Conservation (phyloP, 2,329 filamentous ascomycete species). For the Cryphonectria radicalis region DNA sequence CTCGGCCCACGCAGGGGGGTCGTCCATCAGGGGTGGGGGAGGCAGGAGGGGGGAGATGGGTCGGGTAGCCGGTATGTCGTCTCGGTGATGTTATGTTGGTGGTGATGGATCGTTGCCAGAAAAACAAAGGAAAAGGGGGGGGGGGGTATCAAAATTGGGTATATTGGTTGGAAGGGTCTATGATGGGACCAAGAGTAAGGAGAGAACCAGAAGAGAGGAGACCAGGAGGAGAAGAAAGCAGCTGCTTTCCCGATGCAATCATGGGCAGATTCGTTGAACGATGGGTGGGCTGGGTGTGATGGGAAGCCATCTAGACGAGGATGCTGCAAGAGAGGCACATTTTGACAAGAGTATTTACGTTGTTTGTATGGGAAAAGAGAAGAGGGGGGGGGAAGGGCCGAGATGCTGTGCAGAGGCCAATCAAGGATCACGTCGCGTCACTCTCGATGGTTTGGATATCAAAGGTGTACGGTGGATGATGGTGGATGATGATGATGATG, state of each 20-base stretch:
- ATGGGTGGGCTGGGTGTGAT: constrained; percentile 32
- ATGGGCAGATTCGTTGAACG: constrained; percentile 28
- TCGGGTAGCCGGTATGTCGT: neutral
- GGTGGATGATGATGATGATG: neutral
- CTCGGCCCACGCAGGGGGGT: constrained; percentile 44
- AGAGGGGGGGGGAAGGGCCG: too few relatives aligned
- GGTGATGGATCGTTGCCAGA: constrained; percentile 1
- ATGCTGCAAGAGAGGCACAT: constrained; percentile 15
- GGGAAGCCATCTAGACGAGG: constrained; percentile 41
- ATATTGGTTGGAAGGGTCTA: constrained; percentile 29
- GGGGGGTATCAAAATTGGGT: constrained; percentile 27
- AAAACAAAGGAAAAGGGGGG: constrained; percentile 19
- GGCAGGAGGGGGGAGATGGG: constrained; percentile 2
- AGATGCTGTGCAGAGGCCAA: neutral
- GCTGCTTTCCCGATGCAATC: constrained; percentile 22
- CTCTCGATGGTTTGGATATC: neutral
- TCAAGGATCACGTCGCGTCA: constrained; percentile 4
- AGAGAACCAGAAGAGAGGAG: constrained; percentile 28
- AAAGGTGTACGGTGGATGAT: neutral
- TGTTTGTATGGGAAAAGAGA: neutral
- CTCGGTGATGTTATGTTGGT: neutral
- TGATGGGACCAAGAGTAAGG: constrained; percentile 27
- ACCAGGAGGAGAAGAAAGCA: constrained; percentile 35
- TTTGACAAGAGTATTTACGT: neutral
- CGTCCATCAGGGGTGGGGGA: constrained; percentile 51